Percentiles rank a stretch among this genome's conserved stretches.
Evolutionary conservation across 2,329 filamentous ascomycete genomes (phyloP).

Genomic region (Tolypocladium capitatum): DNA sequence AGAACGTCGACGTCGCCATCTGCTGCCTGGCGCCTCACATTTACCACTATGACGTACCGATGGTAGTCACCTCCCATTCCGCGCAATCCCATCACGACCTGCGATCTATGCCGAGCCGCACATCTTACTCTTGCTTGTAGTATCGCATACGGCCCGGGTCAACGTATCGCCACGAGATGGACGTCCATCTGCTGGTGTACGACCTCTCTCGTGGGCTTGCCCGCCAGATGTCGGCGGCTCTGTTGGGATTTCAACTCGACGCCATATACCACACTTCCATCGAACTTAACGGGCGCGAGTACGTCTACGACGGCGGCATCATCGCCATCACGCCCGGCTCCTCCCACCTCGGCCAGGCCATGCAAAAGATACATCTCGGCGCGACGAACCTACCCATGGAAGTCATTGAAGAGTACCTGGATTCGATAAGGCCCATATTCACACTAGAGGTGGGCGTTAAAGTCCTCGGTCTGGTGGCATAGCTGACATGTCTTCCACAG

Average conservation of each 20-base stretch:
- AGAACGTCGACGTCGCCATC: background rate
- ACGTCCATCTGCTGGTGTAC: slow-evolving; percentile 66
- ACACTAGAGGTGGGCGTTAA: slow-evolving; percentile 50
- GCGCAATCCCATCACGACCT: background rate
- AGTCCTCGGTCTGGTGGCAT: background rate
- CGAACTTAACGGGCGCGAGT: slow-evolving; percentile 72
- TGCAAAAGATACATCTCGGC: slow-evolving; percentile 65
- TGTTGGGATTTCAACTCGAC: slow-evolving; percentile 55
- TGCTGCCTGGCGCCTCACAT: background rate
- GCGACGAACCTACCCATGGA: slow-evolving; percentile 67
- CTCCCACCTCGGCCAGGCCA: slow-evolving; percentile 75
- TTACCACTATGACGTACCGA: background rate
- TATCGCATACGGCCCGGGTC: background rate
- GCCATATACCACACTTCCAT: slow-evolving; percentile 93
- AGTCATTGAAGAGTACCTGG: slow-evolving; percentile 74
- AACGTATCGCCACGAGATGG: slow-evolving; percentile 35
- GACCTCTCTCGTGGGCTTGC: slow-evolving; percentile 56
- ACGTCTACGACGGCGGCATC: slow-evolving; percentile 79
- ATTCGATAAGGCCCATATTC: slow-evolving; percentile 71
- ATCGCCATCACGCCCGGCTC: slow-evolving; percentile 67
- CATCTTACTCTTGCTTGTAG: background rate
- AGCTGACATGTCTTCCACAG: slow-evolving; percentile 23
- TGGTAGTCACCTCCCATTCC: background rate
- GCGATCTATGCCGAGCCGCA: background rate
- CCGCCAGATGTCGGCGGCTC: slow-evolving; percentile 38